These are phyloP conservation scores for Magnolia sinica DNA, from an alignment of 164 flowering plant genomes.

Conservation along the genomic window DNA sequence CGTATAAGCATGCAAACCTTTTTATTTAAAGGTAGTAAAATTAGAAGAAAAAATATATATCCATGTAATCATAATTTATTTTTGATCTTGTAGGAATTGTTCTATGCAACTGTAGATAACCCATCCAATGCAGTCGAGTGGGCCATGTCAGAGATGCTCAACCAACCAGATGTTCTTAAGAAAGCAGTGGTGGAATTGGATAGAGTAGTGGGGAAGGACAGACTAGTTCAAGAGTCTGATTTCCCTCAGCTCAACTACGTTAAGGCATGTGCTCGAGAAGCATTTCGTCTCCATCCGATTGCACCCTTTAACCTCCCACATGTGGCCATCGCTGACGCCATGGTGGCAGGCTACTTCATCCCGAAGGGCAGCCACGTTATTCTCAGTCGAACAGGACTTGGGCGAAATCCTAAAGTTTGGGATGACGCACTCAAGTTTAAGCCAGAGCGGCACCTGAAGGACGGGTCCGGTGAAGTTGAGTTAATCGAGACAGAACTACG, in stretches of 20 bases:
- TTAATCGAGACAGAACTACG: slow-evolving; percentile 29
- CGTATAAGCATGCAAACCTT: too few species aligned
- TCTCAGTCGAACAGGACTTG: slow-evolving; percentile 19
- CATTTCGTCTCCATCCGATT: slow-evolving; percentile 28
- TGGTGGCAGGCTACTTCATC: slow-evolving; percentile 30
- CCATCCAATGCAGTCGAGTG: slow-evolving; percentile 33
- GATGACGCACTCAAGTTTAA: slow-evolving; percentile 33
- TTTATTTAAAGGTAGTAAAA: not conserved
- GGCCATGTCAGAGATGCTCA: slow-evolving; percentile 34
- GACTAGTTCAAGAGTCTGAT: slow-evolving; percentile 34
- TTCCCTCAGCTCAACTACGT: slow-evolving; percentile 22
- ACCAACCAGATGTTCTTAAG: slow-evolving; percentile 26
- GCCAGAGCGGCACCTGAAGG: slow-evolving; percentile 42
- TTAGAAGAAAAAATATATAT: too few species aligned
- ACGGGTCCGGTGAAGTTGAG: slow-evolving; percentile 7
- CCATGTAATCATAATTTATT: too few species aligned
- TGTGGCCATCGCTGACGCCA: slow-evolving; percentile 19
- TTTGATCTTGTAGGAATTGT: slow-evolving; percentile 21
- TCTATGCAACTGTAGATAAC: slow-evolving; percentile 32
- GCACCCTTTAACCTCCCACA: slow-evolving; percentile 33
- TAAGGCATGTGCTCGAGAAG: slow-evolving; percentile 26
- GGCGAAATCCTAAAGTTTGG: slow-evolving; percentile 31
- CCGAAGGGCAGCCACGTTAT: slow-evolving; percentile 30
- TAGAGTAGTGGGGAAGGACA: slow-evolving; percentile 20
- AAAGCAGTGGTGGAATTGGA: slow-evolving; percentile 25